These are phyloP conservation scores for Leccinum barrowsii DNA, from an alignment of 768 basidiomycete species.

Conservation along the genomic window DNA sequence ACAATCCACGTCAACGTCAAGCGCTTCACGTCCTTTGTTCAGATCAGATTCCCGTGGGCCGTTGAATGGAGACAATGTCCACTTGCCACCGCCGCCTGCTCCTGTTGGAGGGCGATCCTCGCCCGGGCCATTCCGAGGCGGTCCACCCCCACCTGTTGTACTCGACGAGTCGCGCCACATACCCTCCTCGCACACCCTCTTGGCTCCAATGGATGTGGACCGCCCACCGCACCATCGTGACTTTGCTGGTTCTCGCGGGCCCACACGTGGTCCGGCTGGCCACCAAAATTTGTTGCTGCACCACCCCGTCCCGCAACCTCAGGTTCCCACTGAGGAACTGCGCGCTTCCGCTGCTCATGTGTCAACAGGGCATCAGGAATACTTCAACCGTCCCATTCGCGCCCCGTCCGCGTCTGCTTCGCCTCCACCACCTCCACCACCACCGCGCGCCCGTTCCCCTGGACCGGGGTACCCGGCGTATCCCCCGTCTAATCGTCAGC, in stretches of 20 bases:
- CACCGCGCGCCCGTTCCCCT: conserved; percentile 49
- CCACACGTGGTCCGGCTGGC: conserved; percentile 50
- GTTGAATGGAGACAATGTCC: too few species aligned
- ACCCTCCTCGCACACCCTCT: conserved; percentile 55
- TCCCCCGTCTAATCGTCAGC: conserved; percentile 43
- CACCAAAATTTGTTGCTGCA: conserved; percentile 61
- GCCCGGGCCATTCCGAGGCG: too few species aligned
- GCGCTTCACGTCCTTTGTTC: too few species aligned
- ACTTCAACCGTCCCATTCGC: conserved; percentile 50
- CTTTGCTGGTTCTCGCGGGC: conserved; percentile 48
- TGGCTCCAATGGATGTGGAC: conserved; percentile 78
- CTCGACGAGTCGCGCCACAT: conserved; percentile 71
- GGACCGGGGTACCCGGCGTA: conserved; percentile 47
- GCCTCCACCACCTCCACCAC: conserved; percentile 36
- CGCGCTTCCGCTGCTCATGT: conserved; percentile 38
- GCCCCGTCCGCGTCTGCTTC: conserved; percentile 59
- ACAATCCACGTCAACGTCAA: too few species aligned
- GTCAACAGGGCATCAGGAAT: conserved; percentile 52
- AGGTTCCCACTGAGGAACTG: conserved; percentile 49
- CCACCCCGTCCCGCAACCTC: conserved; percentile 62
- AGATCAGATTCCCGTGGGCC: too few species aligned
- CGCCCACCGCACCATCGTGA: conserved; percentile 55
- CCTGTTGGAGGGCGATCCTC: too few species aligned
- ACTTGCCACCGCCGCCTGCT: too few species aligned
- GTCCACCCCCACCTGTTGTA: conserved; percentile 34